A percentile compares a stretch with the other conserved stretches of the same genome.
phyloP scores from a whole-genome alignment of 108 stramenopile genomes.

The Cyclostephanos invisitatus region DNA sequence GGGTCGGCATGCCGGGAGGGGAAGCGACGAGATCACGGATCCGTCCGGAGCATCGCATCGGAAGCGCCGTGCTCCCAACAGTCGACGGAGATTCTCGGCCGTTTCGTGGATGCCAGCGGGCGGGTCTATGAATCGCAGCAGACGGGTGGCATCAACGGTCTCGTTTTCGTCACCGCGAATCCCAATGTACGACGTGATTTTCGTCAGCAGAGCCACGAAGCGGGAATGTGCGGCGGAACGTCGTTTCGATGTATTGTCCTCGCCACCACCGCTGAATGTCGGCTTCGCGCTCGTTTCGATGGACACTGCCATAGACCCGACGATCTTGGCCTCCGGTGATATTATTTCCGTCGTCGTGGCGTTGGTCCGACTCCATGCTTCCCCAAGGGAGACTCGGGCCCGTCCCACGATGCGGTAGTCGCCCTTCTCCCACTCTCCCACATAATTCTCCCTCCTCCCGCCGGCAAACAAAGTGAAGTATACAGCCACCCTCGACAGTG shows the following conservation, averaged over 20 bases:
- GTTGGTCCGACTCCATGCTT: background rate
- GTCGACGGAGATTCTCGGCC: background rate
- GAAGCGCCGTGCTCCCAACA: background rate
- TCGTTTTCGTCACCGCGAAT: background rate
- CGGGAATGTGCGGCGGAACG: background rate
- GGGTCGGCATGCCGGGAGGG: no score
- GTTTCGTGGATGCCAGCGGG: conserved; percentile 17
- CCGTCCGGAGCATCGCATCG: background rate
- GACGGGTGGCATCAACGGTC: background rate
- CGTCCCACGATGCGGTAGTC: conserved; percentile 14
- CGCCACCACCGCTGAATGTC: background rate
- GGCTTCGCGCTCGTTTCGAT: conserved; percentile 2
- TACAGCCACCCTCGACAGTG: conserved; percentile 5
- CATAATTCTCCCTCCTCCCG: background rate
- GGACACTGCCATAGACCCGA: conserved; percentile 7
- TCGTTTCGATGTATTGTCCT: background rate
- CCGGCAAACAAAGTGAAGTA: conserved; percentile 20
- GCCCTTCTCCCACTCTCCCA: background rate
- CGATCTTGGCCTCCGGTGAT: conserved; percentile 7
- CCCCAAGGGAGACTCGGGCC: conserved; percentile 10
- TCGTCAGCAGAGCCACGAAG: background rate
- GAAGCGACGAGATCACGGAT: background rate
- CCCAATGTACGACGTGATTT: background rate
- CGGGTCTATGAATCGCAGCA: conserved; percentile 11
- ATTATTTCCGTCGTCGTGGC: conserved; percentile 6